Base-by-base conservation (phyloP, 495 filamentous ascomycete species). In the Pyronema omphalodes region DNA sequence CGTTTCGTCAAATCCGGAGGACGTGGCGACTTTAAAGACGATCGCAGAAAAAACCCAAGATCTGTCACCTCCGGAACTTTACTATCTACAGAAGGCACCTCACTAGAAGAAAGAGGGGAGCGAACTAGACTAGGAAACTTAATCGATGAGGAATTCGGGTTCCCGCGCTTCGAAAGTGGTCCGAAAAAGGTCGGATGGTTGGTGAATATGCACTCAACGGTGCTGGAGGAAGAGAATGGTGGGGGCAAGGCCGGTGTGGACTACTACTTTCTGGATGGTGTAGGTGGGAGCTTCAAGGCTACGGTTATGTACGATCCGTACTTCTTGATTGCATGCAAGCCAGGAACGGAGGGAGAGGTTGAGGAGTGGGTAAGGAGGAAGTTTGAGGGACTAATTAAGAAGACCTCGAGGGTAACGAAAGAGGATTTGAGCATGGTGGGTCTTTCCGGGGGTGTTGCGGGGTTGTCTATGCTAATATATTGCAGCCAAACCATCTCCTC, bases 241-340 rank as follows among this genome's bases (percentile, higher is more conserved):
- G 71, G 67, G 45, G 88, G 89, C 45, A 76, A 87, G 57, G 86
- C 91, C 1, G 91, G 82, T 6, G 81, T 99, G 52, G 93, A 99
- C 68, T 95, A 82, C 69, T 99, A 94, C 69, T 96, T 99, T 69
- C 78, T 99, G 47, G 87, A 91, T 63, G 86, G 95, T 52, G 84
- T 88, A 62, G 88, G 89, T 9, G 76, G 77, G 18, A 94, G 84
- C 19, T 99, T 96, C 75, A 96, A 96, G 68, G 88, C 91, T 40
- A 95, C 89, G 15, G 71, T 96, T 55, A 85, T 93, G 67, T 94
- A 94, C 64, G 88, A 95, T 66, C 91, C 91, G 29, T 99, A 99
- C 68, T 93, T 99, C 58, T 70, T 96, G 44, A 79, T 99, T 53
- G 88, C 88, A 3, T 84, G 88, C 14, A 88, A 86, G 58, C 62